Evolutionary conservation across 345 rosid species (phyloP), one percentile per base, ranked within the genome.

Genomic region (Pistacia integerrima): DNA sequence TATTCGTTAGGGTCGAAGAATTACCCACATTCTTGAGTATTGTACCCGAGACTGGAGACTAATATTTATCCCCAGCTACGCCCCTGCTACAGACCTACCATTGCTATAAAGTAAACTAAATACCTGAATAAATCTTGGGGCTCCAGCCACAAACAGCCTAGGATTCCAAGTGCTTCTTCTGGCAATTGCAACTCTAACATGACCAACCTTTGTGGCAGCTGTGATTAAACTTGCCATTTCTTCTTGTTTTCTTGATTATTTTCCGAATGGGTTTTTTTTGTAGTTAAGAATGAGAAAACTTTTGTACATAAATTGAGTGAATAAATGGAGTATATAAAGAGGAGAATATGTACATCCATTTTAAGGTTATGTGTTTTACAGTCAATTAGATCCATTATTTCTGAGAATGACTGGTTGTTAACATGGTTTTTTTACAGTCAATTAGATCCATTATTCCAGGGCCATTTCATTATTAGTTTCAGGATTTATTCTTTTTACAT

Each of bases 91-190:
- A 28, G 30, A 28, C 30, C 30, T 41, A 41, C 46, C 46, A 41
- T 41, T 36, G 3, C 41, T 36, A 36, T 36, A 36, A 8, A 25
- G 18, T 11, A 11, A 44, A 49, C 12, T 18, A 69, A 8, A 49
- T 55, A 80, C 86, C 44, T 67, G 83, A 74, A 75, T 72, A 35
- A 41, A 52, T 74, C 76, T 75, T 57, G 60, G 75, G 25, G 14
- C 13, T 9, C 70, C 7, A 3, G 74, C 60, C 22, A 49, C 11
- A 69, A 65, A 33, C 13, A 69, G 20, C 67, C 38, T 71, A n/a
- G 11, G 36, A 67, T 0, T 65, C 72, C 41, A 20, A 38, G 68
- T 17, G 46, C 36, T 65, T 46, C 13, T 68, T 63, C 60, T 67
- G 14, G 74, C 22, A 18, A 82, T 25, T 41, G 46, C 18, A 1